Evolutionary conservation across 768 basidiomycete species (phyloP).

Genomic region (Kwoniella sp.): DNA sequence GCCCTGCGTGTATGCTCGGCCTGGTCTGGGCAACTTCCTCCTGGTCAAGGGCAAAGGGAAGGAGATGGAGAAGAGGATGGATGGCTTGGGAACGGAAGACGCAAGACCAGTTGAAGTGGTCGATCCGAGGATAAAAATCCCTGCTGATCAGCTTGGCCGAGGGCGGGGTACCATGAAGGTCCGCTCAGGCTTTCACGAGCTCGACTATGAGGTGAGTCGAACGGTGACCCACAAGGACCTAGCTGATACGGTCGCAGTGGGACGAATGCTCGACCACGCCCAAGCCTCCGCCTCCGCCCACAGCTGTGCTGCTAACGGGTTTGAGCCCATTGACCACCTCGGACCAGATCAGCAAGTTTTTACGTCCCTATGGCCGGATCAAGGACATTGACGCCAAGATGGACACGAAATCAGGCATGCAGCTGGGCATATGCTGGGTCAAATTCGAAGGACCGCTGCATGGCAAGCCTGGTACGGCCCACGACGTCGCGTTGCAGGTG

Average conservation of each 20-base stretch:
- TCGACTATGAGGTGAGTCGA: constrained; percentile 43
- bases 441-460: constrained; percentile 53
- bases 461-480: constrained; percentile 43
- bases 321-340: constrained; percentile 69
- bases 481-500: constrained; percentile 67
- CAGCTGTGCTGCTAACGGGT: constrained; percentile 65
- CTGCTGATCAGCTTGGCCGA: constrained; percentile 9
- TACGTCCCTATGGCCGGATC: constrained; percentile 62
- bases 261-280: constrained; percentile 68
- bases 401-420: constrained; percentile 72
- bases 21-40: constrained; percentile 22
- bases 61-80: constrained; percentile 23
- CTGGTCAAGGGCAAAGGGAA: constrained; percentile 16
- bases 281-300: constrained; percentile 61
- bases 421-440: constrained; percentile 75
- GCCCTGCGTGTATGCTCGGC: constrained; percentile 9
- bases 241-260: constrained; percentile 55
- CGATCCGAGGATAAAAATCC: constrained; percentile 27
- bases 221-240: neutral
- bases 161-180: constrained; percentile 31
- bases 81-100: constrained; percentile 22
- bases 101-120: constrained; percentile 6
- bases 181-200: constrained; percentile 26
- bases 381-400: constrained; percentile 69
- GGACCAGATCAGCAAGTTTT: constrained; percentile 62